Conservation (phyloP, 306 rosid genomes). For the Corylus heterophylla region DNA sequence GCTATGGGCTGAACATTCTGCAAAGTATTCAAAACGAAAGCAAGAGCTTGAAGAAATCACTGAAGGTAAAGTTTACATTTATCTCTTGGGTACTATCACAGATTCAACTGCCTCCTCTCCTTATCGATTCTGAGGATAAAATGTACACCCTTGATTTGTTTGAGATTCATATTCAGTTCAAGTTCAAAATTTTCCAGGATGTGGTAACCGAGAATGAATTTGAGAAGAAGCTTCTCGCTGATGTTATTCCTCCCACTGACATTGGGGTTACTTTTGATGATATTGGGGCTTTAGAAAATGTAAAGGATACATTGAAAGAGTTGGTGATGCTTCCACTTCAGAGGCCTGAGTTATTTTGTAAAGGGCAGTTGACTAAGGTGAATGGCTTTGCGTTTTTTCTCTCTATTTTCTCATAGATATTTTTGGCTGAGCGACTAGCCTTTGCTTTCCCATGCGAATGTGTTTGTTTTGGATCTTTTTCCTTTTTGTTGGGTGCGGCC, state of each 20-base stretch:
- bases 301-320: conserved; percentile 94
- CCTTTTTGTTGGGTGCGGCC: not conserved
- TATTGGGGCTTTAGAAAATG: conserved; percentile 93
- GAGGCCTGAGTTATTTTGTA: conserved; percentile 89
- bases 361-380: conserved; percentile 94
- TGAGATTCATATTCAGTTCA: not conserved
- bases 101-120: not conserved
- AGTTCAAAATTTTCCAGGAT: conserved; percentile 50
- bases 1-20: conserved; percentile 66
- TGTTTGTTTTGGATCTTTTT: conserved; percentile 3
- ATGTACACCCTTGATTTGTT: not conserved
- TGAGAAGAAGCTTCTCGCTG: conserved; percentile 87
- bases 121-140: not conserved
- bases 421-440: not conserved
- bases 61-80: conserved; percentile 53
- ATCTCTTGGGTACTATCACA: not conserved
- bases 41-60: conserved; percentile 73
- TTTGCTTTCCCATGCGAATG: not conserved
- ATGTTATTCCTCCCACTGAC: conserved; percentile 88
- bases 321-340: conserved; percentile 97
- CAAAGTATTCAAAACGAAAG: conserved; percentile 75
- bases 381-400: not conserved
- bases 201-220: conserved; percentile 93
- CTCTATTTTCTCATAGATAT: not conserved
- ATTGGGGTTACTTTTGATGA: conserved; percentile 96